A percentile compares a stretch with the other conserved stretches of the same genome.
Conservation (phyloP, 495 filamentous ascomycete genomes). For the Penicillium macrosclerotiorum region DNA sequence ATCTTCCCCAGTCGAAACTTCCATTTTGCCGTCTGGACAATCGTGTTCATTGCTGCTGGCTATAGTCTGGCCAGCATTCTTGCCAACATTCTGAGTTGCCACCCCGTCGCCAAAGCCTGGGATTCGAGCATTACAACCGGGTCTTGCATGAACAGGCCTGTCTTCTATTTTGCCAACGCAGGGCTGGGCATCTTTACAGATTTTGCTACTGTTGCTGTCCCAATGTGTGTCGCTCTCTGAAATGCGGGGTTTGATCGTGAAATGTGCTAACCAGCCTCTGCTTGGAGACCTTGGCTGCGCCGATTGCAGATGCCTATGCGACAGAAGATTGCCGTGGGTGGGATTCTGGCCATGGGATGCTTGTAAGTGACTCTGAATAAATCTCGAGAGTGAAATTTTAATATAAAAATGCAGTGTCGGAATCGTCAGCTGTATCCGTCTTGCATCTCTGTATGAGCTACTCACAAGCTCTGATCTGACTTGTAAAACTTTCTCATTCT, state of each 20-base stretch:
- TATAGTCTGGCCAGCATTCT: slow-evolving; percentile 35
- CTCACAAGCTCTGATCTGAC: slow-evolving; percentile 25
- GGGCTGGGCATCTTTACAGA: slow-evolving; percentile 37
- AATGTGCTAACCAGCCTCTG: not conserved
- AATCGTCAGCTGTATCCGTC: slow-evolving; percentile 35
- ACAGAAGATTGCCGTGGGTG: slow-evolving; percentile 28
- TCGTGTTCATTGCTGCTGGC: slow-evolving; percentile 32
- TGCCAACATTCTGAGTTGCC: slow-evolving; percentile 33
- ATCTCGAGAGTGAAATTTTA: too few relatives aligned
- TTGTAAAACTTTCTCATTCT: slow-evolving; percentile 12
- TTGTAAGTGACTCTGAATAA: too few relatives aligned
- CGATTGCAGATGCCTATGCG: slow-evolving; percentile 32
- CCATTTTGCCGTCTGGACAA: slow-evolving; percentile 29
- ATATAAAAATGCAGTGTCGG: slow-evolving; percentile 30
- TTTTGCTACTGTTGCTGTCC: slow-evolving; percentile 35
- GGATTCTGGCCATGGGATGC: slow-evolving; percentile 29
- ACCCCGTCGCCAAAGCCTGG: slow-evolving; percentile 32
- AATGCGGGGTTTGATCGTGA: not conserved
- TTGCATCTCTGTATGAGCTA: slow-evolving; percentile 22
- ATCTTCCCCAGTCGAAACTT: slow-evolving; percentile 41
- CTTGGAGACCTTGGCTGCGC: slow-evolving; percentile 29
- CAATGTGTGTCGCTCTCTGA: slow-evolving; percentile 25
- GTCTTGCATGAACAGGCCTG: slow-evolving; percentile 29
- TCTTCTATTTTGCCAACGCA: slow-evolving; percentile 36
- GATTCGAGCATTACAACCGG: slow-evolving; percentile 22